Base-by-base conservation (phyloP, 305 asterid species). In the Fraxinus sp. region DNA sequence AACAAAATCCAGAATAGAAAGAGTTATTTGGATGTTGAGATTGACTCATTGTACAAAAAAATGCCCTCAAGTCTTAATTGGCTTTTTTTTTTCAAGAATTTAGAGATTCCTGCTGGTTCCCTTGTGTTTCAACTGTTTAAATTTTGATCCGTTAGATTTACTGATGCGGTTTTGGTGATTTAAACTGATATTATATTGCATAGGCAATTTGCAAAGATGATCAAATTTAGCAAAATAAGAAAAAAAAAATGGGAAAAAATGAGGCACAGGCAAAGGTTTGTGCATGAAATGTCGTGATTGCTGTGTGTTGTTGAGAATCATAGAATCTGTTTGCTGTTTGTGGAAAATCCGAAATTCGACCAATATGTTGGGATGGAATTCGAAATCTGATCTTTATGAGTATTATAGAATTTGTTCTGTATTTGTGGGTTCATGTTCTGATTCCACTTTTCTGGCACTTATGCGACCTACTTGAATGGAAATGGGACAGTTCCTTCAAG, bases 21-120 rank as follows among this genome's bases (percentile, higher is more conserved):
- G 74, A 68, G 36, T 68, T 28, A 11, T 68, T 68, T 68, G 37
- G 74, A 68, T 10, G 79, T 79, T 83, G 68, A 66, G 78, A 74
- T 49, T 59, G 72, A 32, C 77, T 79, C 55, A 46, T 83, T 83
- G 85, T 81, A 79, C 72, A 83, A 77, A 77, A 80, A 72, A 78
- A 81, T 70, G 72, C 80, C 85, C 59, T 28, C 18, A n/a, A 55
- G 74, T 80, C 81, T 83, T 80, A 55, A 35, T 36, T 24, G 82
- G 55, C 76, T 66, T 26, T 26, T 82, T 26, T 74, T 79, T 13
- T 79, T 73, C 78, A 37, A 77, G 81, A 32, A 4, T 30, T 39
- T 71, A 28, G 81, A 72, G 13, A 5, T 5, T 7, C 28, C 33
- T 75, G 16, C 66, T 75, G 22, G 72, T 78, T 73, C n/a, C 7